Conservation (phyloP, 2,329 filamentous ascomycete genomes). For the Aureobasidium sp. region DNA sequence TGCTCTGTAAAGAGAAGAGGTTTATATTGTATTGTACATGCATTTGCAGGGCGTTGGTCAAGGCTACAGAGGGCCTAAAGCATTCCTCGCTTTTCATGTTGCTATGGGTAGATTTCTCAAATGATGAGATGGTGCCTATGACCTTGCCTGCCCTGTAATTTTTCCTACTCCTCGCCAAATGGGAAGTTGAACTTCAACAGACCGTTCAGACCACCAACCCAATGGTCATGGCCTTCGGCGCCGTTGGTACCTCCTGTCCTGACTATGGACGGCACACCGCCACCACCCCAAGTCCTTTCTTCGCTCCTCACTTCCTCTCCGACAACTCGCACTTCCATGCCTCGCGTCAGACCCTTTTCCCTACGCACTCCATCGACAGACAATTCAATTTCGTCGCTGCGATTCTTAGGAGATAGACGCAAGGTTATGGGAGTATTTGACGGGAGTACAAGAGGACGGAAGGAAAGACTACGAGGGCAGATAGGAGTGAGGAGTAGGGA, state of each 20-base stretch:
- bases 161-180: conserved; percentile 59
- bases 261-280: conserved; percentile 89
- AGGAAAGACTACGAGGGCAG: conserved; percentile 84
- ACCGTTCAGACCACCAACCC: conserved; percentile 91
- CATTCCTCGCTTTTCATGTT: too few relatives aligned
- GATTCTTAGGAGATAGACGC: conserved; percentile 60
- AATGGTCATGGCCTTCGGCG: conserved; percentile 67
- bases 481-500: conserved; percentile 89
- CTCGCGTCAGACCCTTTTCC: conserved; percentile 36
- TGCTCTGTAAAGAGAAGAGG: conserved; percentile 56
- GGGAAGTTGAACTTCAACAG: conserved; percentile 96
- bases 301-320: conserved; percentile 65
- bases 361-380: conserved; percentile 44
- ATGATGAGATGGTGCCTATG: too few relatives aligned
- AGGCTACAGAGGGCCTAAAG: too few relatives aligned
- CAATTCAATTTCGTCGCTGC: conserved; percentile 44
- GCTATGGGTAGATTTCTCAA: too few relatives aligned
- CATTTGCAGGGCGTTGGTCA: neutral
- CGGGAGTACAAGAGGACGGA: conserved; percentile 83
- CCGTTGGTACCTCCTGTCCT: conserved; percentile 47
- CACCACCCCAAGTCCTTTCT: conserved; percentile 57
- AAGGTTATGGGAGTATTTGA: conserved; percentile 78
- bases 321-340: conserved; percentile 74
- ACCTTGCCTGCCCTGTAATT: too few relatives aligned
- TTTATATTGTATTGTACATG: neutral